Evolutionary conservation across 768 basidiomycete species (phyloP).

Genomic region (Tricholoma terreum): DNA sequence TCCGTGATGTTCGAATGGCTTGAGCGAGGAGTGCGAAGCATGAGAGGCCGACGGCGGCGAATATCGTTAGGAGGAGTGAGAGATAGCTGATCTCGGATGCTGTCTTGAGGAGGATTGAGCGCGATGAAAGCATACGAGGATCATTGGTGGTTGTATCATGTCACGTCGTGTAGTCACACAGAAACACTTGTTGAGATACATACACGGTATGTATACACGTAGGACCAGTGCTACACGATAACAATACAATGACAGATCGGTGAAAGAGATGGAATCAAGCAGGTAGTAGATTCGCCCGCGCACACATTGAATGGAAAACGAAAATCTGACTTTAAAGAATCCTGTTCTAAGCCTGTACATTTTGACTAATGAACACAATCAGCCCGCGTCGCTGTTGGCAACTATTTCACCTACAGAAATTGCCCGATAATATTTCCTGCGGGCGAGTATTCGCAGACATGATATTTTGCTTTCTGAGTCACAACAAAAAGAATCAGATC

Average conservation of each 20-base stretch:
- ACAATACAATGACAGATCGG: no score
- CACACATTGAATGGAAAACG: neutral
- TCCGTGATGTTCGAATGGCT: slow-evolving; percentile 63
- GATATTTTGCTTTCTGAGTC: slow-evolving; percentile 50
- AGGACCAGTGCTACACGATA: neutral
- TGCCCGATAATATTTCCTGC: slow-evolving; percentile 63
- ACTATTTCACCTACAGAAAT: slow-evolving; percentile 48
- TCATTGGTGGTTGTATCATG: neutral
- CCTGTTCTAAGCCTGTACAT: slow-evolving; percentile 39
- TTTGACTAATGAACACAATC: slow-evolving; percentile 29
- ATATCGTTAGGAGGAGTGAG: slow-evolving; percentile 46
- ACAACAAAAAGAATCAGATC: slow-evolving; percentile 5
- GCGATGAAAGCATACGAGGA: slow-evolving; percentile 37
- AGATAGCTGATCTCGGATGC: slow-evolving; percentile 54
- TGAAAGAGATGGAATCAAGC: slow-evolving; percentile 13
- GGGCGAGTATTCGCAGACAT: slow-evolving; percentile 67
- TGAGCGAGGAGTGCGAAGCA: slow-evolving; percentile 66
- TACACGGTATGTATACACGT: neutral
- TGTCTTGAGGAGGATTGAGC: slow-evolving; percentile 35
- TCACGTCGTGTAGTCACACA: no score
- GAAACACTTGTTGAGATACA: neutral
- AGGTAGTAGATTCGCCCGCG: neutral
- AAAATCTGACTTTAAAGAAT: slow-evolving; percentile 3
- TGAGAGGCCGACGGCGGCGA: slow-evolving; percentile 58
- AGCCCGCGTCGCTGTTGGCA: neutral